A percentile compares a stretch with the other conserved stretches of the same genome.
Conservation (phyloP, 306 rosid species). For the Pyrus betulifolia region DNA sequence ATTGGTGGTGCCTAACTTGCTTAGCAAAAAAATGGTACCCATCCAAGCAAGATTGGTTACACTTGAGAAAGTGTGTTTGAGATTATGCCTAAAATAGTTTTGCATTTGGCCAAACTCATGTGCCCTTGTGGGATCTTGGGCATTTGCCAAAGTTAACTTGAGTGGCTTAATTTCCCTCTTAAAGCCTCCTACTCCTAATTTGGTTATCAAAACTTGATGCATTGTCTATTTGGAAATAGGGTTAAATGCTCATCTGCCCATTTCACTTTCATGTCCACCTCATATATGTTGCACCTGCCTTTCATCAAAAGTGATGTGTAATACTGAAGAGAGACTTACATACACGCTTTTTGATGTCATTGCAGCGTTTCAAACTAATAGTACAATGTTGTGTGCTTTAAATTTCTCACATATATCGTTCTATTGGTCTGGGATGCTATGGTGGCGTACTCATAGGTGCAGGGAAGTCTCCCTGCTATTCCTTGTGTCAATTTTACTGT, state of each 20-base stretch:
- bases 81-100: slow-evolving; percentile 8
- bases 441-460: background rate
- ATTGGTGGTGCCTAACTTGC: slow-evolving; percentile 48
- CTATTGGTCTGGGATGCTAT: background rate
- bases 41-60: slow-evolving; percentile 27
- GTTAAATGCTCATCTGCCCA: background rate
- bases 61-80: slow-evolving; percentile 27
- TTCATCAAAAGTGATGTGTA: background rate
- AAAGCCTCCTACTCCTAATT: background rate
- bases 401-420: background rate
- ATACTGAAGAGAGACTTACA: background rate
- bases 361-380: background rate
- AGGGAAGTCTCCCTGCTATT: background rate
- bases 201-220: slow-evolving; percentile 7
- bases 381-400: background rate
- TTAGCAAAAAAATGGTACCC: slow-evolving; percentile 35
- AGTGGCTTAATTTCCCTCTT: background rate
- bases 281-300: slow-evolving; percentile 19
- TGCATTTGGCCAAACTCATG: slow-evolving; percentile 11
- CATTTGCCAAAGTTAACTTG: slow-evolving; percentile 4
- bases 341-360: background rate
- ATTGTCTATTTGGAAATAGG: slow-evolving; percentile 19
- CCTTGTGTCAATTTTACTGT: too few species aligned
- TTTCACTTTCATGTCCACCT: slow-evolving; percentile 14
- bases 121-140: background rate